phyloP scores from a whole-genome alignment of 78 protist species.

The Dictyostelium discoideum region dicty_2.7 NC_007088.5:7825501-7826000 shows the following conservation, averaged over 20 bases:
- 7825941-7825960: not conserved
- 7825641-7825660: not conserved
- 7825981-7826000: not conserved
- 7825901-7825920: constrained; percentile 19
- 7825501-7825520: not conserved
- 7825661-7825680: not conserved
- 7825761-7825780: no score
- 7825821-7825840: not conserved
- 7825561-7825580: constrained; percentile 9
- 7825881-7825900: constrained; percentile 36
- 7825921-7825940: constrained; percentile 9
- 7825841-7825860: constrained; percentile 29
- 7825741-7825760: not conserved
- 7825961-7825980: not conserved
- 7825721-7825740: not conserved
- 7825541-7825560: not conserved
- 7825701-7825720: not conserved
- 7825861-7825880: constrained; percentile 52
- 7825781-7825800: not conserved
- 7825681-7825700: no score
- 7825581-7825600: not conserved
- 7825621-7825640: not conserved
- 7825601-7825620: not conserved
- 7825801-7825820: not conserved
- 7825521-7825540: not conserved